phyloP scores from a whole-genome alignment of 805 yeast species.

The Metschnikowia peoriensis region DNA sequence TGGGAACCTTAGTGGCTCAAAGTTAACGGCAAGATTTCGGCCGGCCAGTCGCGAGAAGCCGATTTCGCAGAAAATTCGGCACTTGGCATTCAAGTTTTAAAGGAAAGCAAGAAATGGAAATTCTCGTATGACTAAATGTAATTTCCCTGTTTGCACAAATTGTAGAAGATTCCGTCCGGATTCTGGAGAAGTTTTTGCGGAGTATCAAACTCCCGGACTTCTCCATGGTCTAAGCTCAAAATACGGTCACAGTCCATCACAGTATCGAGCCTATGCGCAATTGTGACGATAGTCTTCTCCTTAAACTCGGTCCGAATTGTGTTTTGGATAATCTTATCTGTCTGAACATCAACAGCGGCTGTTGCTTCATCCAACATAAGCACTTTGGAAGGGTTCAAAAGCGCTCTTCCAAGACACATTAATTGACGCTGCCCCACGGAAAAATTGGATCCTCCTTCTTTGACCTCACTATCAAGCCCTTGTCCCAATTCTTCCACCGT shows the following conservation, averaged over 20 bases:
- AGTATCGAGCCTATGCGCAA: slow-evolving; percentile 29
- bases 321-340: slow-evolving; percentile 27
- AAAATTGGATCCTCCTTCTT: slow-evolving; percentile 27
- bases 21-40: background rate
- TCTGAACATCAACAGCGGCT: slow-evolving; percentile 25
- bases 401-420: slow-evolving; percentile 25
- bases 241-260: slow-evolving; percentile 29
- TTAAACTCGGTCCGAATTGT: slow-evolving; percentile 26
- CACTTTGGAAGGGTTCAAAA: slow-evolving; percentile 18
- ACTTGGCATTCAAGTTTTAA: too few species aligned
- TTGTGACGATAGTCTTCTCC: slow-evolving; percentile 27
- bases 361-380: slow-evolving; percentile 28
- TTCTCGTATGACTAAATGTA: slow-evolving; percentile 13
- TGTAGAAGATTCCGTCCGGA: slow-evolving; percentile 46
- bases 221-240: slow-evolving; percentile 24
- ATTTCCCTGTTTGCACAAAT: slow-evolving; percentile 48
- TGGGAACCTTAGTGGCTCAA: background rate
- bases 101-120: background rate
- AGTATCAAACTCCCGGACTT: slow-evolving; percentile 23
- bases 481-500: slow-evolving; percentile 16
- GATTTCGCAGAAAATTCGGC: background rate
- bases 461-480: slow-evolving; percentile 20
- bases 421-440: slow-evolving; percentile 27
- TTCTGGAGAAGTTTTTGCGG: slow-evolving; percentile 51
- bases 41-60: background rate